phyloP scores from a whole-genome alignment of 495 filamentous ascomycete genomes.

The Penicillium atrosanguineum region DNA sequence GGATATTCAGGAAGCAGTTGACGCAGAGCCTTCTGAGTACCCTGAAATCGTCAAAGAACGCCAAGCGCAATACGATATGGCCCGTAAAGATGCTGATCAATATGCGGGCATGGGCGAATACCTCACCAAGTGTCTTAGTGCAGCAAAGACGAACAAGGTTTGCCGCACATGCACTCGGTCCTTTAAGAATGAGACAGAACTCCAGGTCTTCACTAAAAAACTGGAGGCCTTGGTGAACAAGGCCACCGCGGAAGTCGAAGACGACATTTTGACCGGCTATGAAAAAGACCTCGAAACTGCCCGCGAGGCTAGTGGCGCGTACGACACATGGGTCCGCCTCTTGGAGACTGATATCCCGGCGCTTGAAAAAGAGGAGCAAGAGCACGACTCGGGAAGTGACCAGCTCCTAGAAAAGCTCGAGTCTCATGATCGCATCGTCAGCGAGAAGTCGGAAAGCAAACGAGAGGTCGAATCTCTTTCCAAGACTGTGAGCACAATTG shows the following conservation, averaged over 20 bases:
- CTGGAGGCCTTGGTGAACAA: conserved; percentile 59
- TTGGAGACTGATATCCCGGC: conserved; percentile 67
- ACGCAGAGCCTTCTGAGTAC: conserved; percentile 54
- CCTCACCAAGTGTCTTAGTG: conserved; percentile 58
- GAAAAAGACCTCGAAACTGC: conserved; percentile 57
- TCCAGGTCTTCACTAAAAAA: conserved; percentile 57
- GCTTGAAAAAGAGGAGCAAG: conserved; percentile 58
- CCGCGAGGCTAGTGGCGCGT: conserved; percentile 59
- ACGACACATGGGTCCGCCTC: conserved; percentile 71
- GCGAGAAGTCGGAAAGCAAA: conserved; percentile 60
- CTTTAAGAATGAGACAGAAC: conserved; percentile 59
- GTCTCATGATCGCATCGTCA: conserved; percentile 67
- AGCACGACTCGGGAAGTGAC: conserved; percentile 53
- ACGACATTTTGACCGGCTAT: conserved; percentile 48
- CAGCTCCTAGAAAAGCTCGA: conserved; percentile 65
- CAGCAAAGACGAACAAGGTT: conserved; percentile 56
- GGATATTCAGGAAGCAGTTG: conserved; percentile 48
- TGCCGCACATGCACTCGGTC: conserved; percentile 69
- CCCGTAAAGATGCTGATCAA: conserved; percentile 62
- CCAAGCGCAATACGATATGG: conserved; percentile 58
- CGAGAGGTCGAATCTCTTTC: conserved; percentile 72
- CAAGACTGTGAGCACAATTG: conserved; percentile 74
- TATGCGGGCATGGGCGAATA: conserved; percentile 61
- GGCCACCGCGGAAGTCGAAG: conserved; percentile 48
- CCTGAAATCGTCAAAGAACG: conserved; percentile 49